Evolutionary conservation across 257 asterid species (phyloP), one percentile per base, ranked within the genome.

Genomic region (Solanum raphanifolium): DNA sequence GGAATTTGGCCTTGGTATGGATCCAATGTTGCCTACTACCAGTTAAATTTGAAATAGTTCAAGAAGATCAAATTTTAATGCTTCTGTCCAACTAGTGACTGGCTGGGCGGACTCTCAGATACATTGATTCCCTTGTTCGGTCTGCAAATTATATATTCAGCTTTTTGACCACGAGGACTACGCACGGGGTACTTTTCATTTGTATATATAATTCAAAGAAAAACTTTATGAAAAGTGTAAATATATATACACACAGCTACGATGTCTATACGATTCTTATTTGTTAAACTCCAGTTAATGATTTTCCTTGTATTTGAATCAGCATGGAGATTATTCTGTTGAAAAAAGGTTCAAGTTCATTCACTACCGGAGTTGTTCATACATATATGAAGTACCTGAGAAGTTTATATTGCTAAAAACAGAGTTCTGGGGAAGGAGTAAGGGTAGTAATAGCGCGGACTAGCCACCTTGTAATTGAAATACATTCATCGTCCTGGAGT

Each of bases 1-100:
- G 76, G 98, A 96, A 89, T 93, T 90, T 87, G 98, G 98, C 84
- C 93, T 95, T 83, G 93, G 93, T 92, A 97, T 94, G 94, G 93
- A 93, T 88, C 99, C 99, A 6, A 93, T 95, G 95, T 89, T 97
- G 88, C 99, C 99, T 88, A 93, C 95, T 36, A 23, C 93, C 69
- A 92, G 88, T 88, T 94, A 52, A 91, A 27, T n/a, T 48, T n/a
- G 60, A 16, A 81, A 73, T 34, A n/a, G 15, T 60, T 68, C 29
- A 82, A 35, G 7, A 82, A 5, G 8, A 82, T 27, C 39, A 13
- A 27, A 9, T 31, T 48, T 31, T 10, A 48, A 31, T 46, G 68
- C 68, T 46, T 48, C 41, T 29, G 13, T 48, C 41, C 41, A 29
- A 4, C 69, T 48, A 15, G 9, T 81, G 69, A 79, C 4, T 15